These are phyloP conservation scores for Paramecium caudatum DNA, from an alignment of 73 alveolate genomes.

Conservation along the genomic window DNA sequence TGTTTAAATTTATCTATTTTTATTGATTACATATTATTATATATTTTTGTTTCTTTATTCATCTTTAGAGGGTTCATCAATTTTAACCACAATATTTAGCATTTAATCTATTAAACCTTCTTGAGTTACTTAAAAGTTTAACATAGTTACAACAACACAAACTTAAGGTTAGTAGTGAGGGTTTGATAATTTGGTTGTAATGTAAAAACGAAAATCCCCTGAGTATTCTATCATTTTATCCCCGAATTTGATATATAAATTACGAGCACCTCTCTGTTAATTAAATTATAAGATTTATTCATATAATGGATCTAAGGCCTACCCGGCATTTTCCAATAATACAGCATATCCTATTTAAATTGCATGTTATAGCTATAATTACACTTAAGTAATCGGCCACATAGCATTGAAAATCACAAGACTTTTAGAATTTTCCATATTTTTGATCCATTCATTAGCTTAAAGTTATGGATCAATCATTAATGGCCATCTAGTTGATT, in stretches of 20 bases:
- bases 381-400: constrained; percentile 86
- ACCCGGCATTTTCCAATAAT: constrained; percentile 97
- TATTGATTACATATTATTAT: constrained; percentile 76
- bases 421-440: constrained; percentile 87
- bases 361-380: constrained; percentile 91
- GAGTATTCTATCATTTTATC: constrained; percentile 93
- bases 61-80: constrained; percentile 80
- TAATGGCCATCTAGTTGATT: constrained; percentile 99
- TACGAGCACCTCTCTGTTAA: constrained; percentile 90
- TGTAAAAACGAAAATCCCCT: constrained; percentile 94
- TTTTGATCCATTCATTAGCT: constrained; percentile 97
- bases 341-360: constrained; percentile 97
- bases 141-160: constrained; percentile 98
- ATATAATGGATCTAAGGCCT: constrained; percentile 92
- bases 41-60: constrained; percentile 83
- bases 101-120: constrained; percentile 95
- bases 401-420: constrained; percentile 86
- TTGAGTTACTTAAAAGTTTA: constrained; percentile 98
- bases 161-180: constrained; percentile 99
- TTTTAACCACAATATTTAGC: constrained; percentile 77
- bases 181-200: constrained; percentile 99
- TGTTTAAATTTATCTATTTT: constrained; percentile 67
- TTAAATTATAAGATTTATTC: constrained; percentile 95
- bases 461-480: constrained; percentile 99
- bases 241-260: constrained; percentile 91